Evolutionary conservation across 441 rosid genomes (phyloP), one percentile per base, ranked within the genome.

Genomic region (Viola pubescens): DNA sequence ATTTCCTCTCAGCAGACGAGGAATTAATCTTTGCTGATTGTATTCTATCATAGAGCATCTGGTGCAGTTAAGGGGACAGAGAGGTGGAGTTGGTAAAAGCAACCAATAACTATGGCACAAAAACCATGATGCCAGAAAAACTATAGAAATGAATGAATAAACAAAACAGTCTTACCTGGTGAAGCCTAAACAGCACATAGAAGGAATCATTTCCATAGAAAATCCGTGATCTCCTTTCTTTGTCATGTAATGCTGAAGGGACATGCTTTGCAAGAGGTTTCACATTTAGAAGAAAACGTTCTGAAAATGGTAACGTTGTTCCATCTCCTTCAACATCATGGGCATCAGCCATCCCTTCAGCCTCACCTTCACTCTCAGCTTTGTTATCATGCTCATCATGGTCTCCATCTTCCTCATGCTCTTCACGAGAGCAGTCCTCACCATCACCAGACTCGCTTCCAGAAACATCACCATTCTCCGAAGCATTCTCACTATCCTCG

Each of bases 171-270:
- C 73, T 77, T 81, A 91, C 99, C 70, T 86, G 99, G 74, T 95
- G 99, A 83, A 95, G 99, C 80, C 98, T 82, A 60, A 91, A 84
- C 62, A 91, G 88, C 66, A 91, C 92, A 58, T 91, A 91, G 72
- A 85, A 88, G 40, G 96, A 91, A 80, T 94, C 97, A 67, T 91
- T 94, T 67, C 97, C 99, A 67, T 91, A 94, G 74, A 94, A 94
- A 74, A 88, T 70, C 56, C 44, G 72, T 53, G 84, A 80, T 64
- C 77, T 85, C 62, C 69, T 84, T 54, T 77, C 81, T 69, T 71
- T 81, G 67, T 74, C 75, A 52, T 54, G 58, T 66, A 81, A 69
- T 26, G 77, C 66, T 44, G 73, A 74, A 48, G 87, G 76, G 46
- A 83, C 87, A 79, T 83, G 82, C 81, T 91, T 87, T 59, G 88